Conservation (phyloP, 805 yeast genomes). For the Candida saitoana region DNA sequence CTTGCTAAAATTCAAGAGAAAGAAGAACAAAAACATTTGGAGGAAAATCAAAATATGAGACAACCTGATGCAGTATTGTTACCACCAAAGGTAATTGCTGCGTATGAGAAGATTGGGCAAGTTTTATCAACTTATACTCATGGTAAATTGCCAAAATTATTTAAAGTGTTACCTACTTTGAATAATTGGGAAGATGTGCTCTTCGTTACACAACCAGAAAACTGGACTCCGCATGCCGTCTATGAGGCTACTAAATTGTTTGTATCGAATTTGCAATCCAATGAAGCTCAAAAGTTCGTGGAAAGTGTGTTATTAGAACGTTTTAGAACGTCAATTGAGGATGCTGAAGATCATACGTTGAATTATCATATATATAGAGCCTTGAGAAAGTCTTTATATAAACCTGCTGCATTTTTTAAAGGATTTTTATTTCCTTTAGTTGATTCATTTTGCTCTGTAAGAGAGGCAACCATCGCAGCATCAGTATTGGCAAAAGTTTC, state of each 20-base stretch:
- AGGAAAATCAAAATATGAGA: constrained; percentile 17
- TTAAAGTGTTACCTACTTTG: constrained; percentile 89
- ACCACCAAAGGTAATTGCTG: constrained; percentile 95
- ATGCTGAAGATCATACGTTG: constrained; percentile 68
- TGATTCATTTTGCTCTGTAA: constrained; percentile 80
- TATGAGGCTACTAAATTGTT: constrained; percentile 94
- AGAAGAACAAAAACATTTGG: constrained; percentile 36
- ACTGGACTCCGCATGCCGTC: constrained; percentile 93
- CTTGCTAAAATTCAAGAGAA: constrained; percentile 84
- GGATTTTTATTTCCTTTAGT: constrained; percentile 92
- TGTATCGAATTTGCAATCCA: constrained; percentile 83
- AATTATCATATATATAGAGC: constrained; percentile 93
- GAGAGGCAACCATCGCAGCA: constrained; percentile 94
- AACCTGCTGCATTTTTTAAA: constrained; percentile 96
- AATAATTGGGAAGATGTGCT: constrained; percentile 94
- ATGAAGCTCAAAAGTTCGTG: constrained; percentile 84
- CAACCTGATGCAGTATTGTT: constrained; percentile 72
- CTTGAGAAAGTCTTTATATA: constrained; percentile 86
- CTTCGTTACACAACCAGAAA: constrained; percentile 86
- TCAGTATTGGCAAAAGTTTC: constrained; percentile 86
- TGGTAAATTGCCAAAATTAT: constrained; percentile 94
- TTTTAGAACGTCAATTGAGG: constrained; percentile 67
- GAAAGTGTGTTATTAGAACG: constrained; percentile 64
- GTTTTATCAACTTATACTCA: constrained; percentile 85
- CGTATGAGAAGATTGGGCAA: constrained; percentile 87